A percentile compares a stretch with the other conserved stretches of the same genome.
These are phyloP conservation scores for Cystobasidiaceae sp. DNA, from an alignment of 1,284 basidiomycete species.

Conservation along the genomic window DNA sequence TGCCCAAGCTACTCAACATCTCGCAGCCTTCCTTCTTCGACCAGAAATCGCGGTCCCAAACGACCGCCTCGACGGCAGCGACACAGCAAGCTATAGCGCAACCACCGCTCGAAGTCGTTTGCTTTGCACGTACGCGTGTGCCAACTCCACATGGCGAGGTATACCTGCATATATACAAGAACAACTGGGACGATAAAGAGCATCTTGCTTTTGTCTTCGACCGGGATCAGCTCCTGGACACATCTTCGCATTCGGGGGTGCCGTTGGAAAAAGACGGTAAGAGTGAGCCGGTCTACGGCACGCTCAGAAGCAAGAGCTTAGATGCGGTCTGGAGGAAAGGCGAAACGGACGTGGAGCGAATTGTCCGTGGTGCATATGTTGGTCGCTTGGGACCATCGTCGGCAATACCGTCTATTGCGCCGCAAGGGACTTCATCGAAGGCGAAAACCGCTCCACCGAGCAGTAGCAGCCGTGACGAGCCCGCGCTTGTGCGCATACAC, in stretches of 20 bases:
- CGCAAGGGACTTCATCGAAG: neutral
- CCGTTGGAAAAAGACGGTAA: constrained; percentile 39
- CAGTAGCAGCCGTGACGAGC: constrained; percentile 33
- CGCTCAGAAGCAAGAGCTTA: constrained; percentile 64
- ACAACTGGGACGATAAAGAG: constrained; percentile 90
- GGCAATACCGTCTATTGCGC: constrained; percentile 45
- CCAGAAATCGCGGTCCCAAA: neutral
- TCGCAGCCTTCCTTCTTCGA: constrained; percentile 18
- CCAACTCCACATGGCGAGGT: constrained; percentile 92
- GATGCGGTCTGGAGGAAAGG: constrained; percentile 78
- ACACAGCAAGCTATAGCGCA: too few relatives aligned
- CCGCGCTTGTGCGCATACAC: constrained; percentile 89
- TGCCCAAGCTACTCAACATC: constrained; percentile 12
- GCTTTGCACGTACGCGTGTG: constrained; percentile 93
- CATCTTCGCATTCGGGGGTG: constrained; percentile 47
- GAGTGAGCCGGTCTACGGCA: constrained; percentile 13
- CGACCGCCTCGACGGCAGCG: too few relatives aligned
- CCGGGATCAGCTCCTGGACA: constrained; percentile 61
- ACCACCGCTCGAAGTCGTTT: constrained; percentile 58
- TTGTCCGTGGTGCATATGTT: constrained; percentile 88
- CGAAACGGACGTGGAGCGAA: constrained; percentile 90
- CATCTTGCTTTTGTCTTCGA: constrained; percentile 97
- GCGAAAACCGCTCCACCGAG: too few relatives aligned
- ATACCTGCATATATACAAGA: constrained; percentile 85
- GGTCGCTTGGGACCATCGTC: constrained; percentile 64